A percentile compares a stretch with the other conserved stretches of the same genome.
Conservation (phyloP, 768 basidiomycete species). For the Lactarius indigo region DNA sequence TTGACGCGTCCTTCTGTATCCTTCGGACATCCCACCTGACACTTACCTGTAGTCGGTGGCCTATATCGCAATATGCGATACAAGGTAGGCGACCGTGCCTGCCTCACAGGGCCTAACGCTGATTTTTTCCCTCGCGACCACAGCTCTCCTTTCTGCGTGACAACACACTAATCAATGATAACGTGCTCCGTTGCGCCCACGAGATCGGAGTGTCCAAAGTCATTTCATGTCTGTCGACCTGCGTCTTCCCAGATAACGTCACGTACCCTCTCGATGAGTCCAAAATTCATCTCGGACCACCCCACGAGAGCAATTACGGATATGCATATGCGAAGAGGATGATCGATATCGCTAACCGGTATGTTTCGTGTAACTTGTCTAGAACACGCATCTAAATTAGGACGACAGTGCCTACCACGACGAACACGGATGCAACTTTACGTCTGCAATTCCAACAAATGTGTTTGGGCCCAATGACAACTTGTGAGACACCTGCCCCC, state of each 20-base stretch:
- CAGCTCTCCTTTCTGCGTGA: constrained; percentile 91
- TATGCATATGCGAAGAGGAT: constrained; percentile 95
- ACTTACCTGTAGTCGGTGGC: constrained; percentile 66
- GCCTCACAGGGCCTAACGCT: neutral
- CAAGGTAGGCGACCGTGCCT: constrained; percentile 50
- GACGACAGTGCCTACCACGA: constrained; percentile 84
- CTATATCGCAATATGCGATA: constrained; percentile 95
- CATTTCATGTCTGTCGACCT: constrained; percentile 94
- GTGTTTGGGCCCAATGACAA: constrained; percentile 96
- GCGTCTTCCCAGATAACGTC: constrained; percentile 96
- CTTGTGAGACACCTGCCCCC: constrained; percentile 50
- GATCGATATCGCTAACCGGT: constrained; percentile 96
- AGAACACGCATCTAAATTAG: neutral
- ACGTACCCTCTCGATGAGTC: constrained; percentile 89
- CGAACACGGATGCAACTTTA: constrained; percentile 92
- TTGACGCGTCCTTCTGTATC: neutral
- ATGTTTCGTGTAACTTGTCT: constrained; percentile 29
- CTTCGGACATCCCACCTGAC: neutral
- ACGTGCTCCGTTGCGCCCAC: constrained; percentile 77
- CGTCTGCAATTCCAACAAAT: constrained; percentile 95
- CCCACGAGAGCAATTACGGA: constrained; percentile 93
- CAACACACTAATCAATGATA: constrained; percentile 94
- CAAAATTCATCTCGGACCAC: constrained; percentile 89
- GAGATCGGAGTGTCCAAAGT: constrained; percentile 66
- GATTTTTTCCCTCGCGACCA: neutral